Conservation (phyloP, 1,284 basidiomycete genomes). For the Fomitopsis betulina region DNA sequence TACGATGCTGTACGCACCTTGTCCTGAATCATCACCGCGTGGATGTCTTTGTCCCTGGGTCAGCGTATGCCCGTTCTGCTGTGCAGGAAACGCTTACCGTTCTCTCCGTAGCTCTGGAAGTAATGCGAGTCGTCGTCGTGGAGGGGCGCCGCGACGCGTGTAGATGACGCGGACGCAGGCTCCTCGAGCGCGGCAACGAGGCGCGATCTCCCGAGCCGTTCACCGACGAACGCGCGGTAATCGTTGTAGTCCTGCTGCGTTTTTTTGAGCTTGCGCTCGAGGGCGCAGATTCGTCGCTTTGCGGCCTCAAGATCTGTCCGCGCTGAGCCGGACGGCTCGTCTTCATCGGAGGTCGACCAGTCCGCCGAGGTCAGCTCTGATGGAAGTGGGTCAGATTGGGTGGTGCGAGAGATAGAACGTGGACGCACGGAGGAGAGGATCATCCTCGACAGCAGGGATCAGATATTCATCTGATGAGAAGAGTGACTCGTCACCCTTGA, state of each 20-base stretch:
- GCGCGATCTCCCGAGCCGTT: conserved; percentile 42
- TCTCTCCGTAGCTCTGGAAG: conserved; percentile 91
- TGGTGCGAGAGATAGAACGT: neutral
- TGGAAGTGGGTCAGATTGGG: neutral
- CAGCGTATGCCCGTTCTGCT: neutral
- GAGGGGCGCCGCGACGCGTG: conserved; percentile 22
- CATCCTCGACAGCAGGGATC: conserved; percentile 75
- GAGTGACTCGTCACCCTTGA: conserved; percentile 58
- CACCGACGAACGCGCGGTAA: conserved; percentile 51
- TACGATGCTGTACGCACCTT: conserved; percentile 92
- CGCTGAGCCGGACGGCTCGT: conserved; percentile 19
- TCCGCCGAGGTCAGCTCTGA: conserved; percentile 59
- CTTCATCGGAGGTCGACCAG: conserved; percentile 73
- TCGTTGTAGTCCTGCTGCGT: conserved; percentile 53
- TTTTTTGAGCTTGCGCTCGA: conserved; percentile 50
- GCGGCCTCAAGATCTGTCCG: conserved; percentile 32
- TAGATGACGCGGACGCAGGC: conserved; percentile 22
- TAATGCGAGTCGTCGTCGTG: conserved; percentile 92
- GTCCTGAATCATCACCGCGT: conserved; percentile 81
- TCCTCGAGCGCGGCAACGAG: conserved; percentile 40
- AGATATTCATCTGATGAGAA: conserved; percentile 76
- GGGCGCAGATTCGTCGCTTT: conserved; percentile 39
- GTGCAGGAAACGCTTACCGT: conserved; percentile 49
- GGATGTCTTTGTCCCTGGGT: conserved; percentile 54
- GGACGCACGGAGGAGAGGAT: conserved; percentile 81